Evolutionary conservation across 176 grass and related monocot genomes (phyloP).

Genomic region (Saccharum spontaneum): DNA sequence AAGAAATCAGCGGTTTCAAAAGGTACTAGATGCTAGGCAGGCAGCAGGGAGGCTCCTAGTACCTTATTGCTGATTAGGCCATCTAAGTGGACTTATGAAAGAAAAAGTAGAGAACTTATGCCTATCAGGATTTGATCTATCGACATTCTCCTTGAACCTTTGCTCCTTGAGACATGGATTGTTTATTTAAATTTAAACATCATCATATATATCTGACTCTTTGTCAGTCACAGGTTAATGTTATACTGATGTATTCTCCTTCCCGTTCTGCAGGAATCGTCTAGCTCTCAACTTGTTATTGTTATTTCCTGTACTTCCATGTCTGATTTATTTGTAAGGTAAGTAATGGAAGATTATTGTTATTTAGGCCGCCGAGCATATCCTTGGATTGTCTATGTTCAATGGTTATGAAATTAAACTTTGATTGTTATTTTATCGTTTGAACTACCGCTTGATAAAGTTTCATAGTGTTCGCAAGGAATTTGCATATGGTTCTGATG

Average conservation of each 20-base stretch:
- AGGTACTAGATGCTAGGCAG: not conserved
- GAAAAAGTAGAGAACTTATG: not conserved
- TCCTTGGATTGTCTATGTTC: conserved; percentile 11
- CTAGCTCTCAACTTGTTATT: conserved; percentile 39
- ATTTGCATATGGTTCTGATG: not conserved
- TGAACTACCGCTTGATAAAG: not conserved
- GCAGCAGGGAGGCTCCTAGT: not conserved
- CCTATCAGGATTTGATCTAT: conserved; percentile 24
- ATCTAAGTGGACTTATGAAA: not conserved
- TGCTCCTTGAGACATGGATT: not conserved
- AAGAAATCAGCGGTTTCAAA: not conserved
- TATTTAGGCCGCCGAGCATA: not conserved
- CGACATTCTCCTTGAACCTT: not conserved
- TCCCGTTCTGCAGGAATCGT: conserved; percentile 21
- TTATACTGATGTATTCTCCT: conserved; percentile 10
- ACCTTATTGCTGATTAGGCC: not conserved
- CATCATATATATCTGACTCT: conserved; percentile 14
- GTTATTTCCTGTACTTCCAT: conserved; percentile 50
- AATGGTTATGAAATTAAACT: not conserved
- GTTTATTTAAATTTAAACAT: not conserved
- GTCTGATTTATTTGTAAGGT: conserved; percentile 56
- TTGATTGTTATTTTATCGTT: conserved; percentile 5
- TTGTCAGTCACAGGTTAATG: not conserved
- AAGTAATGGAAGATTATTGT: conserved; percentile 12
- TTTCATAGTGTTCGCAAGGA: conserved; percentile 15